phyloP scores from a whole-genome alignment of 345 rosid genomes.

The Lumnitzera littorea region DNA sequence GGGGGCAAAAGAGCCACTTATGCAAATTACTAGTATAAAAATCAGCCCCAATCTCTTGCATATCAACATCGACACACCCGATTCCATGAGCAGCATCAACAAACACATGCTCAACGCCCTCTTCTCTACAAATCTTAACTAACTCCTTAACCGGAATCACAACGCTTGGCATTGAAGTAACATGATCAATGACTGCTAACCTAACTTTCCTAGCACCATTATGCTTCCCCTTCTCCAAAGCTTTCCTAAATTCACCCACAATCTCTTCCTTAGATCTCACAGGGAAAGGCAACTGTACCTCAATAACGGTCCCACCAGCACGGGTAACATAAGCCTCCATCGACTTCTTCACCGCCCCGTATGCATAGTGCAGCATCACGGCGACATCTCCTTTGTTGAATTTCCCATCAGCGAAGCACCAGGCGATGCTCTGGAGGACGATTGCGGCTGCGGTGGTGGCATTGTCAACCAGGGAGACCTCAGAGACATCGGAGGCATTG shows the following conservation, averaged over 20 bases:
- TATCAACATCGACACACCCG: conserved; percentile 79
- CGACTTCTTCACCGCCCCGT: conserved; percentile 77
- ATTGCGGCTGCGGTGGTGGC: conserved; percentile 92
- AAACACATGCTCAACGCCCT: conserved; percentile 85
- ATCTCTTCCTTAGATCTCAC: conserved; percentile 57
- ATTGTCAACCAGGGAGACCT: conserved; percentile 85
- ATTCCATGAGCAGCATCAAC: conserved; percentile 95
- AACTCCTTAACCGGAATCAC: conserved; percentile 71
- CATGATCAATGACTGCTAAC: conserved; percentile 88
- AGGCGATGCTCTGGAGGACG: conserved; percentile 58
- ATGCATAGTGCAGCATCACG: conserved; percentile 85
- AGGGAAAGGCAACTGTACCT: conserved; percentile 82
- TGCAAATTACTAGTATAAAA: conserved; percentile 81
- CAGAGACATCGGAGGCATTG: conserved; percentile 67
- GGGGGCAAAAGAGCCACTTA: conserved; percentile 95
- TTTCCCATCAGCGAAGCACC: conserved; percentile 66
- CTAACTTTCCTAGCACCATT: conserved; percentile 57
- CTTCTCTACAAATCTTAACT: conserved; percentile 77
- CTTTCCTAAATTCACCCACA: conserved; percentile 45
- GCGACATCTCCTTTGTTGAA: conserved; percentile 61
- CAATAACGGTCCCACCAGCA: conserved; percentile 79
- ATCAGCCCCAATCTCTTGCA: conserved; percentile 90
- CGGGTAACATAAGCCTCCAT: conserved; percentile 82
- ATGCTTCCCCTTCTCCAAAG: conserved; percentile 52
- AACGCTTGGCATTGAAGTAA: conserved; percentile 88